Evolutionary conservation across 257 asterid species (phyloP).

Genomic region (Nicotiana knightiana): DNA sequence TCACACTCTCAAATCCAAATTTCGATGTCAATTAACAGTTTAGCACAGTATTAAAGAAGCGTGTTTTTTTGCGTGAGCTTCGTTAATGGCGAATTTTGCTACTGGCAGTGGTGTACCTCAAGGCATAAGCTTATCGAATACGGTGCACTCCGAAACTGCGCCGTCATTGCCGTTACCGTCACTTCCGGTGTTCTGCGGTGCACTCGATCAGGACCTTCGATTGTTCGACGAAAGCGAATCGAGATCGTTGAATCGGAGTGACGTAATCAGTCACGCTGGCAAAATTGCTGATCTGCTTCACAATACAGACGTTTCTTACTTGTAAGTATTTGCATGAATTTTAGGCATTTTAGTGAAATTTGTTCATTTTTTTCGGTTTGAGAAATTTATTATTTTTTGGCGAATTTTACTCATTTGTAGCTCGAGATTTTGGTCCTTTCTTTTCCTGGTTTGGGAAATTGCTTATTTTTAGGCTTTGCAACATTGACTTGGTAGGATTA

Average conservation of each 20-base stretch:
- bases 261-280: constrained; percentile 39
- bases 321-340: constrained; percentile 50
- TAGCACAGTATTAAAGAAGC: neutral
- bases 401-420: neutral
- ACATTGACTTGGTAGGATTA: neutral
- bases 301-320: constrained; percentile 72
- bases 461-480: neutral
- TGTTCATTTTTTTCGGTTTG: neutral
- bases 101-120: constrained; percentile 38
- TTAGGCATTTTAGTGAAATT: too few relatives aligned
- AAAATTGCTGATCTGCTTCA: constrained; percentile 77
- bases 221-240: constrained; percentile 47
- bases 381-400: neutral
- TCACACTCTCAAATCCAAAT: neutral
- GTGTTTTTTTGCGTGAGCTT: neutral
- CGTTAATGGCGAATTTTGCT: constrained; percentile 42
- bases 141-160: constrained; percentile 83
- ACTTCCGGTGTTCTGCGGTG: constrained; percentile 91
- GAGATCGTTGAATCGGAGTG: constrained; percentile 42
- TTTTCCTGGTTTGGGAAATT: neutral
- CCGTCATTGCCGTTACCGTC: constrained; percentile 86
- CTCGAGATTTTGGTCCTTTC: too few relatives aligned
- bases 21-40: neutral
- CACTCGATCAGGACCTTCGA: constrained; percentile 69
- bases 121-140: constrained; percentile 76